Percentiles rank a stretch among this genome's conserved stretches.
These are phyloP conservation scores for Alternaria brassicae DNA, from an alignment of 2,329 filamentous ascomycete genomes.

Conservation along the genomic window DNA sequence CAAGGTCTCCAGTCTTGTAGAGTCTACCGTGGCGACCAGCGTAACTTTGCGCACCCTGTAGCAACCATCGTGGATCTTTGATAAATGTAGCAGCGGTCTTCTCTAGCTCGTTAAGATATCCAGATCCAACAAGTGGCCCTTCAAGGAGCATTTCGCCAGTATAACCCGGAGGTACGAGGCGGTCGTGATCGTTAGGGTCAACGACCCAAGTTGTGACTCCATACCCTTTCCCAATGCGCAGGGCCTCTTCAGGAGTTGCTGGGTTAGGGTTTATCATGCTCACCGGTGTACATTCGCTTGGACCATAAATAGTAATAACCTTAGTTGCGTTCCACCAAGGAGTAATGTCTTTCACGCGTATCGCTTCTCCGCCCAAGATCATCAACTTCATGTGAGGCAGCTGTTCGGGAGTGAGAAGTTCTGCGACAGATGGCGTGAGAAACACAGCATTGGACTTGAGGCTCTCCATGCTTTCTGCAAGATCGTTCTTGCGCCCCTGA, in stretches of 20 bases:
- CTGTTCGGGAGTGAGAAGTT: neutral
- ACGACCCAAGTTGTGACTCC: slow-evolving; percentile 50
- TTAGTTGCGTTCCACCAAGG: no score
- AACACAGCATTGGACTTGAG: neutral
- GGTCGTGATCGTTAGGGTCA: slow-evolving; percentile 13
- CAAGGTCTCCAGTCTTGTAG: slow-evolving; percentile 13
- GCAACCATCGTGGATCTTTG: slow-evolving; percentile 20
- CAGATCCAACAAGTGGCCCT: slow-evolving; percentile 53
- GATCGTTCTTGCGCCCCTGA: slow-evolving; percentile 47
- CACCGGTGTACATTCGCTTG: neutral
- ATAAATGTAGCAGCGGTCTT: slow-evolving; percentile 45
- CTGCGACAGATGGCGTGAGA: neutral
- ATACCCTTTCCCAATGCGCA: no score
- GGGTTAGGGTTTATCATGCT: no score
- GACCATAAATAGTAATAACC: neutral
- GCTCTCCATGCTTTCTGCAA: neutral
- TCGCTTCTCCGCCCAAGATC: neutral
- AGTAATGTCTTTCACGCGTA: neutral
- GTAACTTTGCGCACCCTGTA: neutral
- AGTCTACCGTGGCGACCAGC: neutral
- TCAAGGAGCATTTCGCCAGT: slow-evolving; percentile 63
- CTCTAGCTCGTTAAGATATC: slow-evolving; percentile 32
- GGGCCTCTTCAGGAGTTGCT: no score
- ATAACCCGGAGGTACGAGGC: slow-evolving; percentile 18
- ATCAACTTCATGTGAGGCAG: neutral